Conservation (phyloP, 164 flowering plant species). For the Litsea cubeba region DNA sequence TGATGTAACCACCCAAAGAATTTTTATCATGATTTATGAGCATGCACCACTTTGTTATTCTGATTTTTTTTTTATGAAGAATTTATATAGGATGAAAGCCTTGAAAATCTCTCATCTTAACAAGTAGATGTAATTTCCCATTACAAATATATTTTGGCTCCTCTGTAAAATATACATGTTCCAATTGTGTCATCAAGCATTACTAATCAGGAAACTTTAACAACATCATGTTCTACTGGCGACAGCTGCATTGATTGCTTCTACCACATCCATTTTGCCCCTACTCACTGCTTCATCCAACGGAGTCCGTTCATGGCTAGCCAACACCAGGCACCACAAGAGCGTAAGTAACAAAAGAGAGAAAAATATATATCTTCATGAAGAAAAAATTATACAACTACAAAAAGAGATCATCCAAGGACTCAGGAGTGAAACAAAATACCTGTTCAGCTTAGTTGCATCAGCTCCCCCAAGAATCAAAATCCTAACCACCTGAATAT, state of each 20-base stretch:
- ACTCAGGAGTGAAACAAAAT: slow-evolving; percentile 6
- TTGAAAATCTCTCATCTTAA: too few relatives aligned
- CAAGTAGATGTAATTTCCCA: too few relatives aligned
- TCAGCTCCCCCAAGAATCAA: slow-evolving; percentile 75
- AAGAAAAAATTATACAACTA: not conserved
- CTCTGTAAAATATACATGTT: too few relatives aligned
- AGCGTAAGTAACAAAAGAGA: not conserved
- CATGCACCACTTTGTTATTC: too few relatives aligned
- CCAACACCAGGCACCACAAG: slow-evolving; percentile 15
- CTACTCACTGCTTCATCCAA: slow-evolving; percentile 74
- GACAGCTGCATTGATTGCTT: slow-evolving; percentile 64
- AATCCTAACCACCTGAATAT: slow-evolving; percentile 55
- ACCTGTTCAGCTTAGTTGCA: slow-evolving; percentile 67
- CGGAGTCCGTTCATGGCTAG: slow-evolving; percentile 76
- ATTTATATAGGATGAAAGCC: too few relatives aligned
- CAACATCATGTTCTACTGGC: slow-evolving; percentile 48
- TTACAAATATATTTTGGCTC: too few relatives aligned
- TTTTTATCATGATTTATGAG: too few relatives aligned
- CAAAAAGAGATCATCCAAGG: not conserved
- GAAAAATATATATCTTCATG: too few relatives aligned
- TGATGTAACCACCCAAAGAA: too few relatives aligned
- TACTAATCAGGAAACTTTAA: slow-evolving; percentile 32
- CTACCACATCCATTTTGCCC: slow-evolving; percentile 68
- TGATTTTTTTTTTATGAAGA: too few relatives aligned
- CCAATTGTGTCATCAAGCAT: too few relatives aligned